These are phyloP conservation scores for Eragrostis nindensis DNA, from an alignment of 176 grass and related monocot species.

Conservation along the genomic window DNA sequence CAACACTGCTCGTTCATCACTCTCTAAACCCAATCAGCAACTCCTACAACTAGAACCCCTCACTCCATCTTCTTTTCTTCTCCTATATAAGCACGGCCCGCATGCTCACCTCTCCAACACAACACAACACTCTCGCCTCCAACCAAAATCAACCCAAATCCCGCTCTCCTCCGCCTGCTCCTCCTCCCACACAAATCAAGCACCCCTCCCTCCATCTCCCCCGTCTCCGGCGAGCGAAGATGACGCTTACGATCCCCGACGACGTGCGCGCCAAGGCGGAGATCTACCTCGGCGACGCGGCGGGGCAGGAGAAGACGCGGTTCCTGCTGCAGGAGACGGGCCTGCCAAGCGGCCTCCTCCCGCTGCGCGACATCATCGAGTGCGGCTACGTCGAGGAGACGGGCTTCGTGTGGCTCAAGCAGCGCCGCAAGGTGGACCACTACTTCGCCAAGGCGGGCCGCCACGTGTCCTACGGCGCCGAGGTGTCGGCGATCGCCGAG, in stretches of 20 bases:
- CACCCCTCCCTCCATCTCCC: neutral
- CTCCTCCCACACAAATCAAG: neutral
- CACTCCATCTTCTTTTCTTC: too few species aligned
- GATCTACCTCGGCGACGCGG: slow-evolving; percentile 71
- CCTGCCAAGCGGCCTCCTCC: slow-evolving; percentile 64
- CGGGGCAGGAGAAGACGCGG: slow-evolving; percentile 64
- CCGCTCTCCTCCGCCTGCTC: too few species aligned
- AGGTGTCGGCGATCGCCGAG: slow-evolving; percentile 69
- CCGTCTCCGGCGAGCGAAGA: neutral
- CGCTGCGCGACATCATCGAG: slow-evolving; percentile 69
- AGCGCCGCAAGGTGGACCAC: slow-evolving; percentile 77
- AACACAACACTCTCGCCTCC: neutral
- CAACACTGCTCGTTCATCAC: too few species aligned
- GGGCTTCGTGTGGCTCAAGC: slow-evolving; percentile 79
- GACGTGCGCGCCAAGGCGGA: slow-evolving; percentile 68
- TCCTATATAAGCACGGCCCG: slow-evolving; percentile 18
- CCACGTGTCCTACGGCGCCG: slow-evolving; percentile 58
- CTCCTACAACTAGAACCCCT: too few species aligned
- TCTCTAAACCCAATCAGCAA: too few species aligned
- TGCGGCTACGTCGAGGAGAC: slow-evolving; percentile 88
- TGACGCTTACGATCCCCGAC: slow-evolving; percentile 50
- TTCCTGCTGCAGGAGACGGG: slow-evolving; percentile 61
- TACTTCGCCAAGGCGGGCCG: slow-evolving; percentile 66
- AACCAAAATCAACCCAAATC: neutral
- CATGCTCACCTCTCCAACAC: neutral